Evolutionary conservation across 1,139 yeast species (phyloP).

Genomic region (Meyerozyma elateridarum): DNA sequence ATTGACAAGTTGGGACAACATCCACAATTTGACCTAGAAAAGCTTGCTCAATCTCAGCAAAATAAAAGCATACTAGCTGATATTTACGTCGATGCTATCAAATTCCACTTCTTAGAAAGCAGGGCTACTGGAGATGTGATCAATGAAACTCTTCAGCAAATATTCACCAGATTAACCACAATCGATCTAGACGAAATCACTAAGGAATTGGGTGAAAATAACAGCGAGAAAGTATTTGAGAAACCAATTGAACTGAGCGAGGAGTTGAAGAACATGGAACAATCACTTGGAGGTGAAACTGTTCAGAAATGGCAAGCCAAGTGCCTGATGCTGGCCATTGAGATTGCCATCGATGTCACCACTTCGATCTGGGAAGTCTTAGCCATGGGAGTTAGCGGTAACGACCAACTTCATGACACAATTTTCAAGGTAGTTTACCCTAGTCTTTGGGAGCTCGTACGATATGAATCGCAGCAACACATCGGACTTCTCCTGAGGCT

Average conservation of each 20-base stretch:
- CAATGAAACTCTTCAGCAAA: slow-evolving; percentile 18
- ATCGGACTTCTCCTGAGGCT: background rate
- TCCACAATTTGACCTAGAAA: slow-evolving; percentile 20
- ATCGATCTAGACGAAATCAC: slow-evolving; percentile 43
- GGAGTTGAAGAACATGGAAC: slow-evolving; percentile 25
- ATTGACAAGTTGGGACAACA: slow-evolving; percentile 29
- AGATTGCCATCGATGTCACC: slow-evolving; percentile 66
- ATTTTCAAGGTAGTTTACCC: slow-evolving; percentile 23
- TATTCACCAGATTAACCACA: slow-evolving; percentile 22
- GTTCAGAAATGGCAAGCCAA: slow-evolving; percentile 43
- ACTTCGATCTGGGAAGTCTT: slow-evolving; percentile 69
- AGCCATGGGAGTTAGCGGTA: slow-evolving; percentile 24
- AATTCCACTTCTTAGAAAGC: slow-evolving; percentile 54
- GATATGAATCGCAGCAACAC: slow-evolving; percentile 15
- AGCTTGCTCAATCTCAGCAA: slow-evolving; percentile 16
- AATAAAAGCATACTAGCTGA: slow-evolving; percentile 38
- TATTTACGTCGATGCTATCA: slow-evolving; percentile 55
- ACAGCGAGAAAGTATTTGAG: slow-evolving; percentile 28
- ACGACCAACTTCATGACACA: background rate
- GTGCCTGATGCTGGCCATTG: slow-evolving; percentile 57
- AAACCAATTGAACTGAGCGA: too few relatives aligned
- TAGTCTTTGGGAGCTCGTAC: slow-evolving; percentile 34
- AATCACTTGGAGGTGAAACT: slow-evolving; percentile 22
- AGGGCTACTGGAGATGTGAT: slow-evolving; percentile 16
- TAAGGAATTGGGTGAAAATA: slow-evolving; percentile 35